phyloP scores from a whole-genome alignment of 495 filamentous ascomycete species.

The Usnea hakonensis region DNA sequence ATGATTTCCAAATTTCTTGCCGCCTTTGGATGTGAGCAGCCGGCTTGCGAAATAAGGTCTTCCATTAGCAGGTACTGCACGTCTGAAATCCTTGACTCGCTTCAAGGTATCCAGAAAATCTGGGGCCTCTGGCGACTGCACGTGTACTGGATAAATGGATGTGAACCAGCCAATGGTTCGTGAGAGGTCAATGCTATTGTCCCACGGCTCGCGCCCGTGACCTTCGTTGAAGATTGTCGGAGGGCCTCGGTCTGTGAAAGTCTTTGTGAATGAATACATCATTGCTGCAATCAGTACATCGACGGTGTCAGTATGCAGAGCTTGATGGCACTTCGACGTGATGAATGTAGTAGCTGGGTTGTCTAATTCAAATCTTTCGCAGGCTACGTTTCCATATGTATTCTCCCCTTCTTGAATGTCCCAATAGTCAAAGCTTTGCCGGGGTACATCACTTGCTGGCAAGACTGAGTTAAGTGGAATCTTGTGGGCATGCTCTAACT shows the following conservation, averaged over 20 bases:
- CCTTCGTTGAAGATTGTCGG: conserved; percentile 51
- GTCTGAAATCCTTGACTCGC: conserved; percentile 41
- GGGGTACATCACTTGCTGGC: conserved; percentile 24
- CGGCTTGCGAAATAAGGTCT: conserved; percentile 43
- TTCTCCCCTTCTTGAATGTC: conserved; percentile 39
- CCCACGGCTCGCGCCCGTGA: conserved; percentile 50
- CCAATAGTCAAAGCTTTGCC: conserved; percentile 42
- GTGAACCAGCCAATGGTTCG: conserved; percentile 59
- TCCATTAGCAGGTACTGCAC: conserved; percentile 41
- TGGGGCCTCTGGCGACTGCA: conserved; percentile 22
- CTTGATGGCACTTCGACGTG: conserved; percentile 38
- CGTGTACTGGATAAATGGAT: conserved; percentile 43
- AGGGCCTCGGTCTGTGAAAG: conserved; percentile 43
- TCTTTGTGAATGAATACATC: conserved; percentile 42
- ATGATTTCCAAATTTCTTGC: conserved; percentile 37
- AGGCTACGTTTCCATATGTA: conserved; percentile 44
- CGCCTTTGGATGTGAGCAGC: conserved; percentile 39
- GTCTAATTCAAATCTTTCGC: conserved; percentile 41
- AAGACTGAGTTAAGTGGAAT: conserved; percentile 27
- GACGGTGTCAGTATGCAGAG: conserved; percentile 43
- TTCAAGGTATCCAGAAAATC: conserved; percentile 36
- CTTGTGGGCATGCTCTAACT: conserved; percentile 35
- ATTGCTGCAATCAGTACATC: conserved; percentile 48
- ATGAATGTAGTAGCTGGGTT: conserved; percentile 35
- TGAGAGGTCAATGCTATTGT: conserved; percentile 46